phyloP scores from a whole-genome alignment of 768 basidiomycete species.

The Collybia sp. region DNA sequence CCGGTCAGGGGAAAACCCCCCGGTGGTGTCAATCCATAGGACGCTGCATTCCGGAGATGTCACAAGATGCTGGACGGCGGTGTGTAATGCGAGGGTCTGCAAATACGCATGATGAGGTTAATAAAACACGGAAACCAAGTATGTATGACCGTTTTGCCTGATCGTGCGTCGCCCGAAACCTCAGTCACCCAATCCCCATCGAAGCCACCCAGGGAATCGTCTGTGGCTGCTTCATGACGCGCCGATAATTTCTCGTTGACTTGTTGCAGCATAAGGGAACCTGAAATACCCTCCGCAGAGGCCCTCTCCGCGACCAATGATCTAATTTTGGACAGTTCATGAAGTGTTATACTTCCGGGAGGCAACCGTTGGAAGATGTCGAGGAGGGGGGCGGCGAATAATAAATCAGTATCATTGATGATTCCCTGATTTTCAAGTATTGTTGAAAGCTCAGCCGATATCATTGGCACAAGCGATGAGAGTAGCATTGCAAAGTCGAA shows the following conservation, averaged over 20 bases:
- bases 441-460: conserved; percentile 40
- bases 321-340: conserved; percentile 40
- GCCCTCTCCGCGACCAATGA: conserved; percentile 33
- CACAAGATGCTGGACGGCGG: conserved; percentile 50
- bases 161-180: conserved; percentile 58
- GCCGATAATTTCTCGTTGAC: conserved; percentile 11
- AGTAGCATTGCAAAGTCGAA: conserved; percentile 37
- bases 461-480: conserved; percentile 25
- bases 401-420: conserved; percentile 51
- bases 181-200: conserved; percentile 54
- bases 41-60: conserved; percentile 29
- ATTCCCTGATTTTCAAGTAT: conserved; percentile 45
- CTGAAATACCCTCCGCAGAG: conserved; percentile 39
- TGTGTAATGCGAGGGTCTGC: conserved; percentile 60
- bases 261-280: conserved; percentile 19
- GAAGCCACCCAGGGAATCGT: conserved; percentile 47
- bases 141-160: conserved; percentile 64
- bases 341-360: conserved; percentile 39
- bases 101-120: background rate
- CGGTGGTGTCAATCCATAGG: conserved; percentile 71
- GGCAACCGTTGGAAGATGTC: conserved; percentile 52
- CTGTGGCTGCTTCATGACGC: conserved; percentile 44
- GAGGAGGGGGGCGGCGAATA: conserved; percentile 42
- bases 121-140: background rate
- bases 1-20: conserved; percentile 55